Base-by-base conservation (phyloP, 2,329 filamentous ascomycete species). In the Aspergillus arachidicola region DNA sequence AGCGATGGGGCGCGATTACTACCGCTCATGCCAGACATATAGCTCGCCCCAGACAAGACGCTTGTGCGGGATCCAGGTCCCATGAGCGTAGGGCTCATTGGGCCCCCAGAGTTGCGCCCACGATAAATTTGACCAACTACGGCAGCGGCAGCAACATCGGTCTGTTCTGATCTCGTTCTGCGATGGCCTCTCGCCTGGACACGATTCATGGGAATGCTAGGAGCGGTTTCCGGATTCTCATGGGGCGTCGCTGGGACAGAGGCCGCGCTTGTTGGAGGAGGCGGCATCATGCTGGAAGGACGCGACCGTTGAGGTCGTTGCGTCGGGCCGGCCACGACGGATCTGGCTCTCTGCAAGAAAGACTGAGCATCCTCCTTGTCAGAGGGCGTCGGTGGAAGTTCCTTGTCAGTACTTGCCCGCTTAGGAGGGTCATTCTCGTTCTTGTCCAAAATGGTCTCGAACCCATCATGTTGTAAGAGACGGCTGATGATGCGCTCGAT, bases 401-500 rank as follows among this genome's bases (percentile, higher is more conserved):
- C 93, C 78, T 97, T 97, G 77, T 95, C 90, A 43, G 32, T 55
- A 28, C 63, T 59, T 26, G 69, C 59, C 32, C 48, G 61, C 57
- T 74, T 69, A 38, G 73, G 65, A 16, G 76, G 72, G 30, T 82
- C 81, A 30, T 82, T 80, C 71, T 88, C 87, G 10, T 90, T 91
- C 77, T 92, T 91, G 75, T 96, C 93, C 46, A 97, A 84, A 64
- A 98, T 96, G 66, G 92, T 89, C 80, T 99, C 94, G 70, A 97
- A 98, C 69, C 96, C 94, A 73, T 96, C 91, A 79, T 97, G 92
- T 75, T 96, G 91, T 66, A 99, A 86, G 51, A 99, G 87, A 61
- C 95, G 91, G 77, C 95, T 95, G 76, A 99, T 97, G 77, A 99
- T 98, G 82, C 95, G 96, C 86, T 98, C 97, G 83, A 99, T 97